Evolutionary conservation across 352 stramenopile genomes (phyloP), one percentile per base, ranked within the genome.

Genomic region (Plasmopara muralis): DNA sequence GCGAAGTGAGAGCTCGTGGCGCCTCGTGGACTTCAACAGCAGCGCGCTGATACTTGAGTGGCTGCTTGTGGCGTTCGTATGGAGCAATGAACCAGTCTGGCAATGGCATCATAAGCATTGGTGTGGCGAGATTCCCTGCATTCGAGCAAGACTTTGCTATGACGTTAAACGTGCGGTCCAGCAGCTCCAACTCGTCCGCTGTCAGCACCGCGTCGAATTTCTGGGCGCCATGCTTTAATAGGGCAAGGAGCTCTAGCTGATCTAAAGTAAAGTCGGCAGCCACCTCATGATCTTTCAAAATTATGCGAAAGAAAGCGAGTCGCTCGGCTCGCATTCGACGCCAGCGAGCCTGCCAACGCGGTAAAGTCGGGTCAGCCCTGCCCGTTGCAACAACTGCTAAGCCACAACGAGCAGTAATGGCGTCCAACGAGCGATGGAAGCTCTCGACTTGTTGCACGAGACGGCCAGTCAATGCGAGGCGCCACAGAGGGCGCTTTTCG

Each of bases 391-490:
- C 41, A 20, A 67, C 62, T 28, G 46, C 58, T 48, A 70, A 25
- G 4, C 62, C 58, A n/a, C 50, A 67, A 15, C 58, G 59, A 43
- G 53, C 42, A 47, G 53, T 70, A 28, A 70, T 60, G 30, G 64
- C 56, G 47, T 73, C 64, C 28, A 73, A 45, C 7, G 38, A 47
- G 35, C 60, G 60, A n/a, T 69, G 60, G 29, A 69, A 63, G 16
- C 61, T 59, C 43, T 72, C 64, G 12, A 69, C 53, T 57, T 69
- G 55, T 28, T 66, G 55, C 38, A 67, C 64, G 12, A 72, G 33
- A 48, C 64, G 60, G n/a, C 64, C 64, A 2, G 60, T 73, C 43
- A 68, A 56, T 8, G 56, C 53, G 28, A 70, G 60, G 6, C 64
- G 56, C 64, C 50, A 68, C 6, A 73, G 47, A 16, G 64, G 50